phyloP scores from a whole-genome alignment of 2,329 filamentous ascomycete species.

The Niveomyces coronatus region DNA sequence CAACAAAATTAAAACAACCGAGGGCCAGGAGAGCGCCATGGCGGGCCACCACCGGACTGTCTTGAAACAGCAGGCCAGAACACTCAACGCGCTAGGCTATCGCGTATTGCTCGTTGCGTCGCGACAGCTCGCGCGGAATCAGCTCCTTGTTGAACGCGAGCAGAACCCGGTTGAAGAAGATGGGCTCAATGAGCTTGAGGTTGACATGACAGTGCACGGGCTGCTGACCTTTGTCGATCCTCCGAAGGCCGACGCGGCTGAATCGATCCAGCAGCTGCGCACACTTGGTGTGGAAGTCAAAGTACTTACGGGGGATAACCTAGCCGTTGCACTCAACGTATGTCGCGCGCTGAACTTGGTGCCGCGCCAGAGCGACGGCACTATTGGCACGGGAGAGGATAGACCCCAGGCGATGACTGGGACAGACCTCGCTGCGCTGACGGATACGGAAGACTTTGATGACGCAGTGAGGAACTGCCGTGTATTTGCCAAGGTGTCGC shows the following conservation, averaged over 20 bases:
- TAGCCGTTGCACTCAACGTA: conserved; percentile 20
- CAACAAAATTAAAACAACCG: conserved; percentile 12
- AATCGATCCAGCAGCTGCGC: conserved; percentile 16
- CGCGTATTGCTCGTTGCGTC: conserved; percentile 17
- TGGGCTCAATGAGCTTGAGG: conserved; percentile 15
- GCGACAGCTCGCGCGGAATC: conserved; percentile 12
- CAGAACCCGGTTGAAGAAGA: conserved; percentile 16
- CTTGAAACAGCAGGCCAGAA: conserved; percentile 11
- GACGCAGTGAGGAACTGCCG: conserved; percentile 15
- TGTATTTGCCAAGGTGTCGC: conserved; percentile 20
- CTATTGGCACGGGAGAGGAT: conserved; percentile 11
- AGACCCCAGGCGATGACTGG: conserved; percentile 18
- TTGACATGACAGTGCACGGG: conserved; percentile 17
- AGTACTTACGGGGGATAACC: conserved; percentile 19
- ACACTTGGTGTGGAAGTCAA: conserved; percentile 18
- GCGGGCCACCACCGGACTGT: conserved; percentile 11
- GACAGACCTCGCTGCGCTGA: conserved; percentile 14
- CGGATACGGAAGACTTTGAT: conserved; percentile 15
- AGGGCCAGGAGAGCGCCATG: conserved; percentile 12
- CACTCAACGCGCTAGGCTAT: conserved; percentile 14
- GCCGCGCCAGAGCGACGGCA: conserved; percentile 11
- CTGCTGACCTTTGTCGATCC: conserved; percentile 20
- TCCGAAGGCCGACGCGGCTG: conserved; percentile 19
- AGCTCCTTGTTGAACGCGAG: too few relatives aligned
- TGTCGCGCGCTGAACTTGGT: conserved; percentile 17